Evolutionary conservation across 768 basidiomycete genomes (phyloP).

Genomic region (Boletus coccyginus): DNA sequence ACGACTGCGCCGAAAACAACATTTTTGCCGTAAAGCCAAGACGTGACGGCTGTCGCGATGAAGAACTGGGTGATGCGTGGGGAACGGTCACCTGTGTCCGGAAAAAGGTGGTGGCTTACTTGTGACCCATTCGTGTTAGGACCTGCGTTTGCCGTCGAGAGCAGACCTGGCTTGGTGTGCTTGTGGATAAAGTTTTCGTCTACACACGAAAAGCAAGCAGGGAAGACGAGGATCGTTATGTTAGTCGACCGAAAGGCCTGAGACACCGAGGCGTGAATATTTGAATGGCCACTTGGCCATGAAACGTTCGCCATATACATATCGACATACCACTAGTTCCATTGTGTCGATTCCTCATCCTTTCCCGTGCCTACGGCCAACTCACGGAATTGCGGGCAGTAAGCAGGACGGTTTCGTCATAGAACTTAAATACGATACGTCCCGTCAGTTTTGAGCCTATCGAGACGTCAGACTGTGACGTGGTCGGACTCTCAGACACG

Average conservation of each 20-base stretch:
- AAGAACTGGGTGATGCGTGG: slow-evolving; percentile 50
- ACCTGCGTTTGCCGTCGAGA: slow-evolving; percentile 90
- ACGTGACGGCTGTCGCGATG: slow-evolving; percentile 67
- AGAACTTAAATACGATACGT: slow-evolving; percentile 80
- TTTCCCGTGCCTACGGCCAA: slow-evolving; percentile 51
- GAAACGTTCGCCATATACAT: slow-evolving; percentile 81
- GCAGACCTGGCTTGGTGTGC: slow-evolving; percentile 61
- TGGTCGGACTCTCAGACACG: background rate
- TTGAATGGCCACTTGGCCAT: slow-evolving; percentile 44
- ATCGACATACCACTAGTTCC: slow-evolving; percentile 86
- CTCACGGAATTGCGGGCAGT: slow-evolving; percentile 81
- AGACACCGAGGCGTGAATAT: too few species aligned
- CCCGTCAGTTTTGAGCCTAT: slow-evolving; percentile 62
- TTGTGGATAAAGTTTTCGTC: slow-evolving; percentile 71
- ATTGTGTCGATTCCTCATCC: slow-evolving; percentile 48
- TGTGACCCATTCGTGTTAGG: slow-evolving; percentile 80
- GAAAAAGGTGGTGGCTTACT: slow-evolving; percentile 31
- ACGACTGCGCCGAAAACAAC: slow-evolving; percentile 50
- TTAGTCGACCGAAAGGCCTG: too few species aligned
- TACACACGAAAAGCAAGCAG: slow-evolving; percentile 10
- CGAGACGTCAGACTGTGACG: slow-evolving; percentile 57
- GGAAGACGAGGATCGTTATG: background rate
- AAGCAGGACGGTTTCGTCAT: slow-evolving; percentile 77
- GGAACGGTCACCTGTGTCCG: background rate
- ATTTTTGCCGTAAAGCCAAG: slow-evolving; percentile 51